A percentile compares a stretch with the other conserved stretches of the same genome.
These are phyloP conservation scores for Phytophthora pisi DNA, from an alignment of 352 stramenopile genomes.

Conservation along the genomic window DNA sequence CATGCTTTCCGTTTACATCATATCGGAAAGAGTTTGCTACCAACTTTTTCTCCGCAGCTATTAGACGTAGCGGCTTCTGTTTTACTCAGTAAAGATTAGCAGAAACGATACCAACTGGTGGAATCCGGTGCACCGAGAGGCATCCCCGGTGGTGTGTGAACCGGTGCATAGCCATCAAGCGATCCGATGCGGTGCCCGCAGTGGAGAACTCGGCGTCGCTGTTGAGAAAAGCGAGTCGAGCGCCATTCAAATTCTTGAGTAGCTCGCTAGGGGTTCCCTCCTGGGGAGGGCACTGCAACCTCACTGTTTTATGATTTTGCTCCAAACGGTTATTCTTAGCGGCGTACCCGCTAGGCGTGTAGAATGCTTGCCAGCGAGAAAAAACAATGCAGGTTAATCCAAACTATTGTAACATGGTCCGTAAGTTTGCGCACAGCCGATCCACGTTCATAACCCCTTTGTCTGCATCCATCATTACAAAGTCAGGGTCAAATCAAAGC, in stretches of 20 bases:
- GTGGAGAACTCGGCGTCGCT: neutral
- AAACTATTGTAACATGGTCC: neutral
- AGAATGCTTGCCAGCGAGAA: constrained; percentile 5
- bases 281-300: constrained; percentile 1
- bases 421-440: neutral
- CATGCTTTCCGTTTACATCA: neutral
- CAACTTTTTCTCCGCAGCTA: constrained; percentile 4
- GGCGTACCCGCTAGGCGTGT: constrained; percentile 4
- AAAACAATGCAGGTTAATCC: neutral
- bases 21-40: neutral
- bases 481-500: neutral
- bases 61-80: neutral
- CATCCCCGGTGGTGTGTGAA: constrained; percentile 1
- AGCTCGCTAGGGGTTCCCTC: constrained; percentile 1
- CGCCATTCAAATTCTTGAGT: neutral
- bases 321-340: constrained; percentile 9
- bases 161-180: constrained; percentile 7
- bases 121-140: neutral
- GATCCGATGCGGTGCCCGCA: neutral
- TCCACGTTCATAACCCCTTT: neutral
- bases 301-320: constrained; percentile 2
- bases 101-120: neutral
- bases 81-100: constrained; percentile 9
- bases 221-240: constrained; percentile 2
- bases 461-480: constrained; percentile 7